Evolutionary conservation across 1,284 basidiomycete species (phyloP).

Genomic region (Tilletiopsis washingtonensis): DNA sequence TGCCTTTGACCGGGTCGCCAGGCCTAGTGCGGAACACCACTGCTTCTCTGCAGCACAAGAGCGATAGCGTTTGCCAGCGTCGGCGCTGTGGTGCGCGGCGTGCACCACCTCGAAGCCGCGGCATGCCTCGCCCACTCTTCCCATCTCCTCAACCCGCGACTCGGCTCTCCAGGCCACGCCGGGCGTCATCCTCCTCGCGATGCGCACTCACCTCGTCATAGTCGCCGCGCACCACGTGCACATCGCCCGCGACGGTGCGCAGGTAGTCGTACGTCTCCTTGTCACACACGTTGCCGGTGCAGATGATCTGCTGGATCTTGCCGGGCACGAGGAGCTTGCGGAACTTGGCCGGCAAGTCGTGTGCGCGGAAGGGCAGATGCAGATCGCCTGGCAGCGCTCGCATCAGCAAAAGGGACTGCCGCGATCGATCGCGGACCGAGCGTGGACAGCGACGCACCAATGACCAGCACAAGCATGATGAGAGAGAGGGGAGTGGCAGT

Average conservation of each 20-base stretch:
- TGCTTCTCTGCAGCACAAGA: too few relatives aligned
- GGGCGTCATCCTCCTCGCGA: too few relatives aligned
- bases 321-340: slow-evolving; percentile 89
- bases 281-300: slow-evolving; percentile 96
- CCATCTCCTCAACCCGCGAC: too few relatives aligned
- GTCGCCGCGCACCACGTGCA: slow-evolving; percentile 85
- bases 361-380: slow-evolving; percentile 50
- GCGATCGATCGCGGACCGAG: neutral
- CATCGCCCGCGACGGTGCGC: slow-evolving; percentile 89
- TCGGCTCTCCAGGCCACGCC: too few relatives aligned
- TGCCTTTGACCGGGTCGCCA: too few relatives aligned
- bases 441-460: neutral
- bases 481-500: too few relatives aligned
- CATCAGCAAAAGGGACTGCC: neutral
- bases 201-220: slow-evolving; percentile 85
- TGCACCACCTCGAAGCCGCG: too few relatives aligned
- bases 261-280: slow-evolving; percentile 95
- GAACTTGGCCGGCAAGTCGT: slow-evolving; percentile 90
- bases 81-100: too few relatives aligned
- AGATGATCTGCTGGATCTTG: slow-evolving; percentile 96
- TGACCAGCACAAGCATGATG: neutral
- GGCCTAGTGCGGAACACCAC: too few relatives aligned
- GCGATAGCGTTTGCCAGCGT: too few relatives aligned
- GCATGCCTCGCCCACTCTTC: too few relatives aligned
- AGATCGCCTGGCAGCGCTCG: slow-evolving; percentile 20